These are phyloP conservation scores for Cystofilobasidium capitatum DNA, from an alignment of 768 basidiomycete genomes.

Conservation along the genomic window DNA sequence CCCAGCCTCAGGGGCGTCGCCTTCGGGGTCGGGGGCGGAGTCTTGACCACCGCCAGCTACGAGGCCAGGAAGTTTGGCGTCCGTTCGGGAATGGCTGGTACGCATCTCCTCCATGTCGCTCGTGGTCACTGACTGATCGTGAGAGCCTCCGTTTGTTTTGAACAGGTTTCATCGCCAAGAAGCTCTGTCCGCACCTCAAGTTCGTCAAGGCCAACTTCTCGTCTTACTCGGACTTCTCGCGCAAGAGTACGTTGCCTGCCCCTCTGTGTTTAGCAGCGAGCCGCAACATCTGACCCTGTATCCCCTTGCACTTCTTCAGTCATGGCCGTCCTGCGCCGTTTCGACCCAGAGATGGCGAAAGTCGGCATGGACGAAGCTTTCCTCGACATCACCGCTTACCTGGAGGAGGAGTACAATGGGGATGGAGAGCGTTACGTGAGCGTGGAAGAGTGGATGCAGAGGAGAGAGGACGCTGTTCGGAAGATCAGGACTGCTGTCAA, in stretches of 20 bases:
- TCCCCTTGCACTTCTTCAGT: slow-evolving; percentile 7
- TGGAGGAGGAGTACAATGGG: neutral
- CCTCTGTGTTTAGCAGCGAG: slow-evolving; percentile 40
- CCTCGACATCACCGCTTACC: slow-evolving; percentile 10
- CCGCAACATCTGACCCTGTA: neutral
- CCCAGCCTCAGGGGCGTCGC: slow-evolving; percentile 40
- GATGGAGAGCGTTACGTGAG: slow-evolving; percentile 50
- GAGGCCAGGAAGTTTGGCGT: slow-evolving; percentile 84
- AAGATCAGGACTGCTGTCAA: slow-evolving; percentile 65
- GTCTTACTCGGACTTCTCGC: slow-evolving; percentile 36
- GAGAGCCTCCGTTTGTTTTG: neutral
- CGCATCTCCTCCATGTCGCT: slow-evolving; percentile 23
- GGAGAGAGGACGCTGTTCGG: slow-evolving; percentile 55
- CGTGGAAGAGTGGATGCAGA: slow-evolving; percentile 38
- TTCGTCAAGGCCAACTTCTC: slow-evolving; percentile 33
- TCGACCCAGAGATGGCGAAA: neutral
- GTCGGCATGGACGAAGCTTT: slow-evolving; percentile 21
- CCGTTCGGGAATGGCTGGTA: slow-evolving; percentile 91
- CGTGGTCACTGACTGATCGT: neutral
- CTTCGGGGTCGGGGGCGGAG: slow-evolving; percentile 65
- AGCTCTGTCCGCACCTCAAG: slow-evolving; percentile 76
- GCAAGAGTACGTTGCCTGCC: slow-evolving; percentile 52
- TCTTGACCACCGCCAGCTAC: slow-evolving; percentile 72
- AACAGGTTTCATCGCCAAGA: slow-evolving; percentile 79
- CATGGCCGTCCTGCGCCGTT: slow-evolving; percentile 2